A percentile compares a stretch with the other conserved stretches of the same genome.
phyloP scores from a whole-genome alignment of 441 rosid genomes.

The Populus hybrid region DNA sequence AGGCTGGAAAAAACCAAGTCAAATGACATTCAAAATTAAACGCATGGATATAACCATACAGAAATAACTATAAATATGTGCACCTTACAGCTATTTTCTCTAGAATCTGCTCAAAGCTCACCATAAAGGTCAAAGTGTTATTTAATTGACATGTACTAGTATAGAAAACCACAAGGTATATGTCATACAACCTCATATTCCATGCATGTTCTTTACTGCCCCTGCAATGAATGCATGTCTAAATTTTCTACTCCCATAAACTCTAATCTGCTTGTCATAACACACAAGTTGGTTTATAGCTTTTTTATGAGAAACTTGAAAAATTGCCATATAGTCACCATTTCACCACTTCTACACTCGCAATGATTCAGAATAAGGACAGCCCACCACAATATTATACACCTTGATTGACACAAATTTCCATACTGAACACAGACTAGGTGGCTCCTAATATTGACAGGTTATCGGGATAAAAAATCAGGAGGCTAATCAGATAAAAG shows the following conservation, averaged over 20 bases:
- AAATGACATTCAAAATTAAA: constrained; percentile 23
- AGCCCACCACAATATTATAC: background rate
- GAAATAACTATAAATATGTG: background rate
- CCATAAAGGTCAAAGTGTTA: background rate
- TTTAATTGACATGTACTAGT: background rate
- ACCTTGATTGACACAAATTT: background rate
- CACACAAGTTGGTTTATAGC: background rate
- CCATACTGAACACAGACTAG: background rate
- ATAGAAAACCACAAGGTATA: background rate
- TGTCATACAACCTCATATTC: background rate
- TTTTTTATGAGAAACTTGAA: background rate
- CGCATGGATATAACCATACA: background rate
- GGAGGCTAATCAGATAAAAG: background rate
- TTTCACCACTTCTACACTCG: background rate
- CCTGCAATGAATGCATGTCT: background rate
- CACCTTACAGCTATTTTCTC: background rate
- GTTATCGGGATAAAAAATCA: background rate
- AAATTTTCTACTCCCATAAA: background rate
- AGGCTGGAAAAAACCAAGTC: constrained; percentile 21
- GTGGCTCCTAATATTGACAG: background rate
- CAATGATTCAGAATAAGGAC: background rate
- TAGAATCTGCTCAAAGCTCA: background rate
- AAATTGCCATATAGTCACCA: background rate
- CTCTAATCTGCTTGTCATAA: background rate
- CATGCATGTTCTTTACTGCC: background rate